phyloP scores from a whole-genome alignment of 495 filamentous ascomycete genomes.

The Aspergillus ellipticus region DNA sequence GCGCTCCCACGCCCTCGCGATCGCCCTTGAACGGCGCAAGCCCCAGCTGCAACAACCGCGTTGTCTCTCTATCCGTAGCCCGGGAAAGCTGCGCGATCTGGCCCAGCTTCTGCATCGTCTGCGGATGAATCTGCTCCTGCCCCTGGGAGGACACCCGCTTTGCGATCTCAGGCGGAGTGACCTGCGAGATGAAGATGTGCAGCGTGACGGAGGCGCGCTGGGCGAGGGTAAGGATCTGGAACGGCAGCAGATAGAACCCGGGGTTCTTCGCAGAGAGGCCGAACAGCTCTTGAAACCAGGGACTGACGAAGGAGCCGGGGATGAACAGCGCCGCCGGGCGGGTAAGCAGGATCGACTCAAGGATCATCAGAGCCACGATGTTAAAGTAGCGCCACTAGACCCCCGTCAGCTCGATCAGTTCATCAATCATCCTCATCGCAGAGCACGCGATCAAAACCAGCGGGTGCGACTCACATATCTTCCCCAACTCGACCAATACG shows the following conservation, averaged over 20 bases:
- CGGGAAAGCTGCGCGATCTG: conserved; percentile 46
- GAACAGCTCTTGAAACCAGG: conserved; percentile 48
- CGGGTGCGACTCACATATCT: conserved; percentile 48
- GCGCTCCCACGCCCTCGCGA: conserved; percentile 50
- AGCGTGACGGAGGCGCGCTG: conserved; percentile 73
- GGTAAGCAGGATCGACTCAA: conserved; percentile 72
- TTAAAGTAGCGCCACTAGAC: conserved; percentile 79
- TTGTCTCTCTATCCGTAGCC: conserved; percentile 61
- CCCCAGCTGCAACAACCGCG: conserved; percentile 68
- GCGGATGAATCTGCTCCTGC: conserved; percentile 26
- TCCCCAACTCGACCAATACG: conserved; percentile 82
- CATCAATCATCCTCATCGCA: not conserved
- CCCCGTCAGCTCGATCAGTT: not conserved
- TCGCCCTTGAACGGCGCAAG: conserved; percentile 80
- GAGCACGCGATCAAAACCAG: not conserved
- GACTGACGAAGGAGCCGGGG: conserved; percentile 30
- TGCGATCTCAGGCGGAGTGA: conserved; percentile 38
- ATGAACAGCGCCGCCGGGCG: conserved; percentile 49
- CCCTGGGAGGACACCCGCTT: conserved; percentile 28
- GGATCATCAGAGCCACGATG: conserved; percentile 60
- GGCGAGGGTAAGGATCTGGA: conserved; percentile 76
- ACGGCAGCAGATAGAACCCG: conserved; percentile 70
- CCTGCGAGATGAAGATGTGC: conserved; percentile 87
- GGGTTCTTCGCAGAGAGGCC: conserved; percentile 57
- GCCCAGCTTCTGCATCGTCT: conserved; percentile 38